Percentiles rank a stretch among this genome's conserved stretches.
Conservation (phyloP, 2,329 filamentous ascomycete genomes). For the Pyrenochaeta sp. region DNA sequence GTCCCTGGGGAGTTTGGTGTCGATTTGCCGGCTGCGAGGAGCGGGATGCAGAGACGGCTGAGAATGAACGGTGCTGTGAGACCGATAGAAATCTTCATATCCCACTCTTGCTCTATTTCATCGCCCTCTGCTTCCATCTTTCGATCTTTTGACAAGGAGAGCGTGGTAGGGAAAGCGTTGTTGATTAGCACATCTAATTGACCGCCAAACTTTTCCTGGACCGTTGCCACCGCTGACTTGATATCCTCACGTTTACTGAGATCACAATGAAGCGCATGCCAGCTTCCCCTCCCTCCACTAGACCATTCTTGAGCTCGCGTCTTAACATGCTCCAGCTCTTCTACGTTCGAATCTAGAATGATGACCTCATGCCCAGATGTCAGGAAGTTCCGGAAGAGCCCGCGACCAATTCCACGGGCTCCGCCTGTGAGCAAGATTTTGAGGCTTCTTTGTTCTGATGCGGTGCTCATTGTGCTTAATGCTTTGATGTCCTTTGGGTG, state of each 20-base stretch:
- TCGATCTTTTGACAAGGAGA: constrained; percentile 33
- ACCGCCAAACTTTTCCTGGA: constrained; percentile 48
- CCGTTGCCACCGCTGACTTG: constrained; percentile 45
- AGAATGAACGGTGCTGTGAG: constrained; percentile 47
- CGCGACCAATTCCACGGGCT: constrained; percentile 57
- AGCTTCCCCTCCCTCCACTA: constrained; percentile 17
- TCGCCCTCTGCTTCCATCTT: constrained; percentile 43
- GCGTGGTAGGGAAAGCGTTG: constrained; percentile 44
- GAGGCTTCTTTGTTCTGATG: constrained; percentile 13
- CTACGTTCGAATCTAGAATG: constrained; percentile 55
- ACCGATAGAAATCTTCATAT: constrained; percentile 43
- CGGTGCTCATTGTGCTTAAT: constrained; percentile 3
- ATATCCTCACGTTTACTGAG: constrained; percentile 51
- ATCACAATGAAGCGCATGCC: constrained; percentile 46
- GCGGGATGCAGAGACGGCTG: constrained; percentile 40
- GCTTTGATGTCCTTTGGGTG: neutral
- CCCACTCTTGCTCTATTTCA: constrained; percentile 45
- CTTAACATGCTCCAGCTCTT: constrained; percentile 51
- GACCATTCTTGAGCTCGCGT: constrained; percentile 39
- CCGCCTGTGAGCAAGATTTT: constrained; percentile 54
- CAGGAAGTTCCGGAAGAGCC: constrained; percentile 55
- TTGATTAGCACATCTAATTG: constrained; percentile 47
- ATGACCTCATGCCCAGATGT: constrained; percentile 55
- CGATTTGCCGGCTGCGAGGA: constrained; percentile 31
- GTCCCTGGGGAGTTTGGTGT: constrained; percentile 36